Evolutionary conservation across 192 early-diverging fungal genomes (phyloP), one percentile per base, ranked within the genome.

Genomic region (Physocladia obscura): DNA sequence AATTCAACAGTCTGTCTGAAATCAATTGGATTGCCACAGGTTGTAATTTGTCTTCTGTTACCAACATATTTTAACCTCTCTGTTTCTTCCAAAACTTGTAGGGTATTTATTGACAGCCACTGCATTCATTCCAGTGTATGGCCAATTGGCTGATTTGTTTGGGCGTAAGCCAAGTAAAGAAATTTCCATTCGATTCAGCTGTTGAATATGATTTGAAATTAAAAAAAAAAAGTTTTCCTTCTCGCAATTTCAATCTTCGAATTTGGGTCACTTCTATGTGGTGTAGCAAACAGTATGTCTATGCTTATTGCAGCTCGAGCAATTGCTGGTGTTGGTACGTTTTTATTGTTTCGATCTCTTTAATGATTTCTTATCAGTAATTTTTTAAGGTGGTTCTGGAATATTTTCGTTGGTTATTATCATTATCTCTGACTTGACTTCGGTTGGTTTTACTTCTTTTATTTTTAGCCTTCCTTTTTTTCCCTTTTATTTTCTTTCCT

Each of bases 141-240:
- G 88, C 44, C 90, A 91, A 65, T 82, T 96, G 60, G 86, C 91
- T 32, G 94, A 96, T 69, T 95, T 96, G 65, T 89, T 97, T 78
- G 95, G 93, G 83, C 85, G 92, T 21, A 89, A 92, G 63, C 55
- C 77, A 24, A 83, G 40, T 44, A 13, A n/a, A n/a, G n/a, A n/a
- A n/a, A n/a, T n/a, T n/a, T n/a, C n/a, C n/a, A n/a, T n/a, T n/a
- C n/a, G n/a, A n/a, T n/a, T n/a, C n/a, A n/a, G n/a, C n/a, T n/a
- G n/a, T n/a, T n/a, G n/a, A n/a, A n/a, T n/a, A n/a, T n/a, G n/a
- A n/a, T n/a, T n/a, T n/a, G n/a, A n/a, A n/a, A n/a, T n/a, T n/a
- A n/a, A n/a, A n/a, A n/a, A n/a, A n/a, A n/a, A n/a, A n/a, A 8
- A 44, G 40, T 88, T 22, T 82, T 96, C 32, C 73, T 94, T 0